Evolutionary conservation across 2,329 filamentous ascomycete species (phyloP).

Genomic region (Aspergillus sp.): DNA sequence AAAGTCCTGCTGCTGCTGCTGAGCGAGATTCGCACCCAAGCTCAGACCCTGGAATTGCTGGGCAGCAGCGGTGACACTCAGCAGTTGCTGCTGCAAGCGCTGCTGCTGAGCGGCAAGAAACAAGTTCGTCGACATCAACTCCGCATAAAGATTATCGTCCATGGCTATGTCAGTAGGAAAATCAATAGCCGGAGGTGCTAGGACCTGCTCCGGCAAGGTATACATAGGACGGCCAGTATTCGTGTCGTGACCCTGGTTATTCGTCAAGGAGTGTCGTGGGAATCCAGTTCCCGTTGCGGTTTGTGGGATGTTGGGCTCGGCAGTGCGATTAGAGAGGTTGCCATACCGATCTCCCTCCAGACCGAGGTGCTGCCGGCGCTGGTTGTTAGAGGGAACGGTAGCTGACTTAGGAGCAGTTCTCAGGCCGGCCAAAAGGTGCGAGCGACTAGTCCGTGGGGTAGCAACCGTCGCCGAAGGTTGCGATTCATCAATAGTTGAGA

Average conservation of each 20-base stretch:
- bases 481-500: slow-evolving; percentile 63
- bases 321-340: slow-evolving; percentile 42
- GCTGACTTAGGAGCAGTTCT: slow-evolving; percentile 89
- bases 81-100: slow-evolving; percentile 88
- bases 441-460: slow-evolving; percentile 90
- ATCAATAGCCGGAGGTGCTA: slow-evolving; percentile 71
- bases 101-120: slow-evolving; percentile 95
- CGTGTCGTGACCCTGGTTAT: slow-evolving; percentile 34
- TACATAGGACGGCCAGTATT: slow-evolving; percentile 60
- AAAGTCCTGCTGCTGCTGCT: slow-evolving; percentile 52
- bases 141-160: slow-evolving; percentile 83
- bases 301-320: slow-evolving; percentile 53
- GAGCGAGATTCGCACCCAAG: slow-evolving; percentile 52
- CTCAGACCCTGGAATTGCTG: slow-evolving; percentile 80
- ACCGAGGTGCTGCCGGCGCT: slow-evolving; percentile 56
- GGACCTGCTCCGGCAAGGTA: slow-evolving; percentile 72
- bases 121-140: slow-evolving; percentile 85
- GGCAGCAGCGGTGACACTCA: slow-evolving; percentile 77
- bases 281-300: slow-evolving; percentile 59
- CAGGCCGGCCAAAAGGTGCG: slow-evolving; percentile 88
- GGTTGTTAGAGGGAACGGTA: slow-evolving; percentile 67
- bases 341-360: slow-evolving; percentile 51
- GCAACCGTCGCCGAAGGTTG: slow-evolving; percentile 67
- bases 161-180: slow-evolving; percentile 69
- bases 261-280: slow-evolving; percentile 43